Base-by-base conservation (phyloP, 2,329 filamentous ascomycete species). In the Atkinsonella hypoxylon region DNA sequence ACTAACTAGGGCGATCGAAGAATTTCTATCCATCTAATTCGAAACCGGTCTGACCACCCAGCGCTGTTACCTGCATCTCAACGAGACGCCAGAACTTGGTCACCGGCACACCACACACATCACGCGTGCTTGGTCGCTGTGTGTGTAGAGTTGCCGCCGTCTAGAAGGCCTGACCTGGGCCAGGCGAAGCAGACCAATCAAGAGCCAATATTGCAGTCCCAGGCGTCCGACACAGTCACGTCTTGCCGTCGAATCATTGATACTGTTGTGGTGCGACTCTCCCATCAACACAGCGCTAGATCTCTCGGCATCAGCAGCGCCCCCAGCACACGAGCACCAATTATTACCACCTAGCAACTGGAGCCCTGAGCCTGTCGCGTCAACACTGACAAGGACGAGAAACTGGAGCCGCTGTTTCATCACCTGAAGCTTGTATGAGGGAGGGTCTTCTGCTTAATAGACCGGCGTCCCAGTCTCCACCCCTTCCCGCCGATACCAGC, bases 11-110 rank as follows among this genome's bases (percentile, higher is more conserved):
- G 47, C 47, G 47, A 48, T 34, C 26, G 15, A 42, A 22, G 36
- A 18, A 43, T 36, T 39, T 36, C n/a, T 34, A n/a, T 44, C 47
- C 22, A 15, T 18, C 36, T 4, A 22, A 26, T 49, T 45, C 3
- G 40, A 17, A 49, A 45, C 40, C 17, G 22, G 36, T 41, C 48
- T 34, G 30, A 20, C 48, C 48, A 50, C 42, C 48, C 48, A 46
- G 43, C 39, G 22, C 30, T 32, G 30, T 30, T 7, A 17, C 7
- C 22, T 13, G 26, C 18, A 17, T 32, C 43, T 17, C 20, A 18
- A 22, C 26, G n/a, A 7, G 42, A 11, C 26, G 30, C 17, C 26
- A 26, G 38, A 26, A 26, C 40, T 22, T 49, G 30, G 48, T 40
- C 40, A 36, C 42, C 41, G 41, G 41, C 41, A 49, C n/a, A 44